These are phyloP conservation scores for Nicotiana attenuata DNA, from an alignment of 257 asterid genomes.

Conservation along the genomic window DNA sequence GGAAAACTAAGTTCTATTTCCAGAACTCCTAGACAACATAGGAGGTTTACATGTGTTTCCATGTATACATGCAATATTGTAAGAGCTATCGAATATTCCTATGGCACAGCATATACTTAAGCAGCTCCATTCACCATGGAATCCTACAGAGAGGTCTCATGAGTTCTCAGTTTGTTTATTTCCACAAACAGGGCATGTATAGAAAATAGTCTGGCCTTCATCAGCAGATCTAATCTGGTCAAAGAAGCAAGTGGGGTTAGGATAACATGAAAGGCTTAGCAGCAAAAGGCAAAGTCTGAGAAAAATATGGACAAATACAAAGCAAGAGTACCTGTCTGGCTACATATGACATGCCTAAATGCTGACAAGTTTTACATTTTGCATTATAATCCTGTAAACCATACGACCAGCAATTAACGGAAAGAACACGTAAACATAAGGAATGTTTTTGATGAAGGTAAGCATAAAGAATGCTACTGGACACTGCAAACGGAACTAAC, in stretches of 20 bases:
- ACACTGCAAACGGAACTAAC: conserved; percentile 33
- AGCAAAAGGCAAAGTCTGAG: not conserved
- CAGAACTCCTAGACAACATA: not conserved
- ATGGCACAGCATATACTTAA: not conserved
- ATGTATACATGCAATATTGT: not conserved
- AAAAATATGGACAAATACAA: not conserved
- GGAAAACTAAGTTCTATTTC: not conserved
- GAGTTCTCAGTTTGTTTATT: conserved; percentile 76
- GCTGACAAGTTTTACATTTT: conserved; percentile 80
- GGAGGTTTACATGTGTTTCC: not conserved
- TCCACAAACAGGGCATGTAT: conserved; percentile 76
- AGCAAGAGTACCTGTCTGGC: conserved; percentile 64
- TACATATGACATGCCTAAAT: conserved; percentile 75
- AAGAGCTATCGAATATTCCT: not conserved
- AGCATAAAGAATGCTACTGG: not conserved
- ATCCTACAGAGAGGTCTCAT: conserved; percentile 12
- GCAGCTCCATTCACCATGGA: not conserved
- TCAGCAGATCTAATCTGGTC: conserved; percentile 94
- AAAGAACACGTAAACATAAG: not conserved
- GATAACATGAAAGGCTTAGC: not conserved
- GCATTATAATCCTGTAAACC: conserved; percentile 71
- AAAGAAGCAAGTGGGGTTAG: not conserved
- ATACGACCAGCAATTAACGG: not conserved
- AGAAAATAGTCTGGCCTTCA: conserved; percentile 96
- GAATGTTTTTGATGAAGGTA: too few relatives aligned